Evolutionary conservation across 1,284 basidiomycete species (phyloP), one percentile per base, ranked within the genome.

Genomic region (Malassezia yamatoensis): DNA sequence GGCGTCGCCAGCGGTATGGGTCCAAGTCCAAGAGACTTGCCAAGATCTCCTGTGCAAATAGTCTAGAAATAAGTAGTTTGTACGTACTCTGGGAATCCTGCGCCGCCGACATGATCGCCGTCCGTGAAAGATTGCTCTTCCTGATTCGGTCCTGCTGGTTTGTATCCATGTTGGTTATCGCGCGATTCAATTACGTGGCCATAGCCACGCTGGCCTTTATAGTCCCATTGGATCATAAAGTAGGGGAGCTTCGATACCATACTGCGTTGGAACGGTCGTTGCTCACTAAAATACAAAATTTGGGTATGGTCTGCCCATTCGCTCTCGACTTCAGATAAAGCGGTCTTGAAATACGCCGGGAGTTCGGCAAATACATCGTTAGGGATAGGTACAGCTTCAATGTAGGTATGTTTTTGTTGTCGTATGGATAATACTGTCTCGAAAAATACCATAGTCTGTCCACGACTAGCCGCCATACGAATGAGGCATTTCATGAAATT

Each of bases 401-500:
- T 91, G 70, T 80, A 85, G 0, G 88, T 89, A 75, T 98, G 94
- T 57, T 81, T 83, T 73, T 99, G 93, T 74, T 83, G 81, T 70
- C 85, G 88, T 67, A 96, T 80, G 15, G 80, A 85, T 40, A 89
- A 78, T 32, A 96, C 84, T 1, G 91, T 96, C 76, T 96, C 93
- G 74, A 85, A 94, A 77, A 98, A 96, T 16, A 96, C 77, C 21
- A 91, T 86, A 0, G 88, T 89, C 68, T 88, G 84, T 74, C 90
- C 86, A 59, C 88, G 83, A 21, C 48, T 36, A 0, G 88, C 85
- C 64, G 85, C 90, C 87, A 94, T 90, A 54, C 83, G 83, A 83
- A 96, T 93, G 15, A 99, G 78, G 65, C 88, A 93, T 77, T 99
- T 99, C 90, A 96, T 96, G 72, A 96, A 98, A 74, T 98, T 98